A percentile compares a stretch with the other conserved stretches of the same genome.
These are phyloP conservation scores for Pythium insidiosum DNA, from an alignment of 352 stramenopile genomes.

Conservation along the genomic window DNA sequence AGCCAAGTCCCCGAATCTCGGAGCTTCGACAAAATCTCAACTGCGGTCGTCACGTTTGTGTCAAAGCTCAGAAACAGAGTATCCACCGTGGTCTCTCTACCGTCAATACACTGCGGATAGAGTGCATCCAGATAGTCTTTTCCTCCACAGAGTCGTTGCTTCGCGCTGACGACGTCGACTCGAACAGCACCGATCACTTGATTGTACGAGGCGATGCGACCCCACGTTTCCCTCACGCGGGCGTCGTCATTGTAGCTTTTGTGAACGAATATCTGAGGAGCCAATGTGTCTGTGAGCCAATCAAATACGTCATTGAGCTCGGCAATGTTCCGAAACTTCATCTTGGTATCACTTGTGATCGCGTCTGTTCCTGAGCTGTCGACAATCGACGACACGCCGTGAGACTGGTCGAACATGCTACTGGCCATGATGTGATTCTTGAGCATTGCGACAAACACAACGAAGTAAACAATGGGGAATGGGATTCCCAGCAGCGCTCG, in stretches of 20 bases:
- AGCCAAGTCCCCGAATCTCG: slow-evolving; percentile 17
- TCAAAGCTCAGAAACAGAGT: slow-evolving; percentile 21
- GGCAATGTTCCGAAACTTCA: slow-evolving; percentile 28
- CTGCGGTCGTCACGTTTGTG: slow-evolving; percentile 12
- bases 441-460: slow-evolving; percentile 36
- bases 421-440: slow-evolving; percentile 28
- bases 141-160: slow-evolving; percentile 7
- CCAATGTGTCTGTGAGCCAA: slow-evolving; percentile 27
- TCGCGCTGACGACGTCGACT: slow-evolving; percentile 10
- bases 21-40: slow-evolving; percentile 5
- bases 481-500: slow-evolving; percentile 22
- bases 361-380: slow-evolving; percentile 35
- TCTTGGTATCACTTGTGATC: slow-evolving; percentile 17
- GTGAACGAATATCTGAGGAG: slow-evolving; percentile 21
- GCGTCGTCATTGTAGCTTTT: slow-evolving; percentile 23
- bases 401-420: slow-evolving; percentile 24
- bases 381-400: slow-evolving; percentile 21
- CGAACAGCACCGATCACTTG: slow-evolving; percentile 25
- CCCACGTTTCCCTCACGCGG: slow-evolving; percentile 16
- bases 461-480: slow-evolving; percentile 28
- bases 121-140: slow-evolving; percentile 10
- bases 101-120: slow-evolving; percentile 25
- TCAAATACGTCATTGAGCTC: slow-evolving; percentile 21
- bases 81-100: neutral
- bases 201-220: slow-evolving; percentile 21